Base-by-base conservation (phyloP, 2,329 filamentous ascomycete species). In the Lojkania enalia region DNA sequence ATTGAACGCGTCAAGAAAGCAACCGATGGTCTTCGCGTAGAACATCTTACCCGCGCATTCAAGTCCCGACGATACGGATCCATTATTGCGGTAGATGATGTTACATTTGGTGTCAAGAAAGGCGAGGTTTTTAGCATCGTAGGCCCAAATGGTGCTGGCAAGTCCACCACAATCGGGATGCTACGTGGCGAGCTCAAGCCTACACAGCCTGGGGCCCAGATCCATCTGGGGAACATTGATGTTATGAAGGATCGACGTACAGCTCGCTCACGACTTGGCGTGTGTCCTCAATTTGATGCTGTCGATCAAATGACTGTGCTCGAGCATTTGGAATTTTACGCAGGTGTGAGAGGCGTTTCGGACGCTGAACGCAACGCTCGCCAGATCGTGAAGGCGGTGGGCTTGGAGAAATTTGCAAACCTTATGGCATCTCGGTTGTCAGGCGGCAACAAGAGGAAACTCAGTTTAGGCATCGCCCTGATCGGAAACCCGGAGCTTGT, bases 401-500 rank as follows among this genome's bases (percentile, higher is more conserved):
- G 90, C 0, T 76, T 96, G 1, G 71, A 77, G 7, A 75, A 78
- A 0, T 95, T 89, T 71, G 74, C 80, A 1, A 75, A 82, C 7
- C 81, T 88, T 19, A 88, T 91, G 80, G 90, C 88, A 0, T 77
- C 80, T 40, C 86, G 86, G 29, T 78, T 96, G 0, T 91, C 87
- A 0, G 91, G 91, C 5, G 91, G 91, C 31, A 96, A 95, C 71
- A 94, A 94, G 73, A 80, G 91, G 14, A 96, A 96, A 70, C 76
- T 96, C 2, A 88, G 83, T n/a, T 79, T 96, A 0, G 90, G 86
- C 2, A 94, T 96, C 42, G 90, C 91, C 0, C 73, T 96, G 0
- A 95, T 95, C 77, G 91, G 91, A 2, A 95, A 96, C 58, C 91
- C 90, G 0, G 82, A 85, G 0, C 90, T 96, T 0, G 75, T 96